These are phyloP conservation scores for Cladosporium sp. DNA, from an alignment of 2,329 filamentous ascomycete genomes.

Conservation along the genomic window DNA sequence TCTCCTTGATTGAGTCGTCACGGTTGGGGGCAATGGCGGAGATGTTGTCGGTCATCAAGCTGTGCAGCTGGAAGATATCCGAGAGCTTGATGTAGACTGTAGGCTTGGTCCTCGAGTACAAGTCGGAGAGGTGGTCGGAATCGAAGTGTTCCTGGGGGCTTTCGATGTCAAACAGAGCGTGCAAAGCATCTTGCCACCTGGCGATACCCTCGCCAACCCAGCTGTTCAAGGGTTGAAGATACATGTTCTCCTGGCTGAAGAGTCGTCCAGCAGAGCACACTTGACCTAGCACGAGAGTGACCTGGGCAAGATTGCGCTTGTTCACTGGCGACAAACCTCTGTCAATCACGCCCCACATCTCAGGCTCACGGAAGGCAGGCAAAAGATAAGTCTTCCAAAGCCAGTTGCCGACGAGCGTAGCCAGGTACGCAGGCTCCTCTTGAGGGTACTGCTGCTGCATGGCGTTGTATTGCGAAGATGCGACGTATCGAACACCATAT, in stretches of 20 bases:
- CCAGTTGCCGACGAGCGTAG: slow-evolving; percentile 86
- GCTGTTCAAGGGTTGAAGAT: slow-evolving; percentile 89
- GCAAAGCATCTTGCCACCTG: slow-evolving; percentile 70
- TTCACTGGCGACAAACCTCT: slow-evolving; percentile 84
- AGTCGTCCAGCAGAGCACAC: slow-evolving; percentile 80
- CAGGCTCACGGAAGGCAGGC: slow-evolving; percentile 81
- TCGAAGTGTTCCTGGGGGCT: slow-evolving; percentile 91
- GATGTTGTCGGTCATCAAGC: slow-evolving; percentile 76
- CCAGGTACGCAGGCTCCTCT: slow-evolving; percentile 70
- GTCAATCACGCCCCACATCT: slow-evolving; percentile 90
- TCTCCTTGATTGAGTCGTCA: slow-evolving; percentile 85
- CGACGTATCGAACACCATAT: slow-evolving; percentile 85
- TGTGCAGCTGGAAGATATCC: slow-evolving; percentile 95
- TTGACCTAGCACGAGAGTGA: slow-evolving; percentile 87
- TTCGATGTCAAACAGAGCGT: slow-evolving; percentile 73
- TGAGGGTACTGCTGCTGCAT: slow-evolving; percentile 73
- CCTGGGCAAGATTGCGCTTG: slow-evolving; percentile 86
- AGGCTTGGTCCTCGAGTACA: slow-evolving; percentile 93
- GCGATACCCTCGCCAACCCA: slow-evolving; percentile 84
- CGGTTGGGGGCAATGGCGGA: slow-evolving; percentile 70
- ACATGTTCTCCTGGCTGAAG: slow-evolving; percentile 93
- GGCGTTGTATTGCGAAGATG: slow-evolving; percentile 77
- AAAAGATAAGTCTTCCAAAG: slow-evolving; percentile 92
- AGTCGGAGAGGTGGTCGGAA: slow-evolving; percentile 97
- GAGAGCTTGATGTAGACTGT: slow-evolving; percentile 99